Percentiles rank a stretch among this genome's conserved stretches.
Evolutionary conservation across 371 early-diverging fungal genomes (phyloP).

Genomic region (Mortierella sp.): DNA sequence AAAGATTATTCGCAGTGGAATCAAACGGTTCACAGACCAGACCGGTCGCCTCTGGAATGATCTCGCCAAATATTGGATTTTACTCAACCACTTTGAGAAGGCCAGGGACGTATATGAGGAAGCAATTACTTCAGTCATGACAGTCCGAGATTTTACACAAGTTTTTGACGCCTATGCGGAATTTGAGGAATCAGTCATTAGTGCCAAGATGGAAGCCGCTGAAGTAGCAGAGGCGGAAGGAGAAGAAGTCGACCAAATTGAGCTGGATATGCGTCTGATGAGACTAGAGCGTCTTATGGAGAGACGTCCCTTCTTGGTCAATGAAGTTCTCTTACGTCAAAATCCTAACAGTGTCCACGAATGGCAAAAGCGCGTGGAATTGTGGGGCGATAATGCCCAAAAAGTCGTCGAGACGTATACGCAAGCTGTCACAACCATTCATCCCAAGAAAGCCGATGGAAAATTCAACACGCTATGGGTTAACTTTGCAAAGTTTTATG

Average conservation of each 20-base stretch:
- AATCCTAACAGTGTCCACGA: constrained; percentile 93
- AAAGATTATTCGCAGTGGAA: constrained; percentile 89
- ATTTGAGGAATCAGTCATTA: constrained; percentile 87
- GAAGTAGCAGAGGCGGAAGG: constrained; percentile 68
- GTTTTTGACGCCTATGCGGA: constrained; percentile 97
- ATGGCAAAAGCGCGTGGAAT: constrained; percentile 89
- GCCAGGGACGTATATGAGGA: constrained; percentile 95
- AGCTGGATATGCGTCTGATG: constrained; percentile 86
- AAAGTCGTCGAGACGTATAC: constrained; percentile 83
- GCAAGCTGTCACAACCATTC: constrained; percentile 81
- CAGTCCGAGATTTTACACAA: constrained; percentile 95
- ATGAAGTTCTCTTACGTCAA: constrained; percentile 92
- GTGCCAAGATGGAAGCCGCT: constrained; percentile 82
- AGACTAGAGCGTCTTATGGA: constrained; percentile 94
- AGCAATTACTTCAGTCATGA: constrained; percentile 84
- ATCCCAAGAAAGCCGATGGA: constrained; percentile 85
- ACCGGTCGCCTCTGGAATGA: constrained; percentile 91
- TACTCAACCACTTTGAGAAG: constrained; percentile 82
- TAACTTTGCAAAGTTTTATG: constrained; percentile 88
- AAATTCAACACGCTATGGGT: constrained; percentile 87
- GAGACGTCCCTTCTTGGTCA: constrained; percentile 94
- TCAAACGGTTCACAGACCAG: constrained; percentile 86
- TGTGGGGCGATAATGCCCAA: constrained; percentile 74
- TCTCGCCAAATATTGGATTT: constrained; percentile 88
- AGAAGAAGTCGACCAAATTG: constrained; percentile 72